These are phyloP conservation scores for Hypoxylon sp. DNA, from an alignment of 2,329 filamentous ascomycete genomes.

Conservation along the genomic window DNA sequence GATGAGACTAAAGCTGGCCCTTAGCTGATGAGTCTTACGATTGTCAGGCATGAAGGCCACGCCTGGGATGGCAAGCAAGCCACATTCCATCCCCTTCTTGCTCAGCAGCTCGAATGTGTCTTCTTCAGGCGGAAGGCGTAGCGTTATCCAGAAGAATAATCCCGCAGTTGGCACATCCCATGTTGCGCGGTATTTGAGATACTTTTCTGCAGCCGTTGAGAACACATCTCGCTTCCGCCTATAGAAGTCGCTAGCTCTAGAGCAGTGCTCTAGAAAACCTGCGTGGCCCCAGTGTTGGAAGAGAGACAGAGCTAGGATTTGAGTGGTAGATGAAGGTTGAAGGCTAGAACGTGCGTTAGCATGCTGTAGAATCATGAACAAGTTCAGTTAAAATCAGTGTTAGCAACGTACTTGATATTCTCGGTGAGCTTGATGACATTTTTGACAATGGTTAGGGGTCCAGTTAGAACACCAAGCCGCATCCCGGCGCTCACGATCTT, in stretches of 20 bases:
- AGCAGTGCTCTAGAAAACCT: conserved; percentile 22
- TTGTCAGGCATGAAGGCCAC: conserved; percentile 27
- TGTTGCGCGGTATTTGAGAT: conserved; percentile 19
- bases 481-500: conserved; percentile 25
- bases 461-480: conserved; percentile 20
- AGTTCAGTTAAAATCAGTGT: background rate
- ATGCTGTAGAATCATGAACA: background rate
- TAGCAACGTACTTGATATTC: conserved; percentile 19
- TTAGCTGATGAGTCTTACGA: conserved; percentile 14
- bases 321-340: conserved; percentile 24
- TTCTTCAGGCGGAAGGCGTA: conserved; percentile 19
- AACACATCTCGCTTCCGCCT: conserved; percentile 18
- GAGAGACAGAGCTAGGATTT: conserved; percentile 17
- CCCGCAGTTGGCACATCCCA: conserved; percentile 24
- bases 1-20: conserved; percentile 21
- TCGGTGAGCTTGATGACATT: conserved; percentile 29
- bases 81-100: conserved; percentile 19
- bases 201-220: conserved; percentile 9
- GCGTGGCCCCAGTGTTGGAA: conserved; percentile 19
- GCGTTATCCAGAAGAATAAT: conserved; percentile 24
- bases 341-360: conserved; percentile 7
- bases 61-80: conserved; percentile 22
- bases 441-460: conserved; percentile 13
- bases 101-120: conserved; percentile 24
- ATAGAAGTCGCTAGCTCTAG: conserved; percentile 20